A percentile compares a stretch with the other conserved stretches of the same genome.
These are phyloP conservation scores for Colletotrichum caudatum DNA, from an alignment of 2,329 filamentous ascomycete species.

Conservation along the genomic window DNA sequence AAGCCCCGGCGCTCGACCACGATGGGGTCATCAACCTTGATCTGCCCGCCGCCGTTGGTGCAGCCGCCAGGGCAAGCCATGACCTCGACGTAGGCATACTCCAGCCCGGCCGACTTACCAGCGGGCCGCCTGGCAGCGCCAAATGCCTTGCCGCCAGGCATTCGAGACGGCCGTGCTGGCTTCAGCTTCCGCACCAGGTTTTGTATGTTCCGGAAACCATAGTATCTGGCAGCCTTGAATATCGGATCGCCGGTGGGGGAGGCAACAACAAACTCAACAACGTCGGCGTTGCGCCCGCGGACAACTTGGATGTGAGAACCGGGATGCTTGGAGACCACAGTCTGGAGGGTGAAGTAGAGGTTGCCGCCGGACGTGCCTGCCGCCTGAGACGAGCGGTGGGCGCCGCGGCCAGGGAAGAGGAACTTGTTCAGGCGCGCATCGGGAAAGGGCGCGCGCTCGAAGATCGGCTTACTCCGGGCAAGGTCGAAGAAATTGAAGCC, in stretches of 20 bases:
- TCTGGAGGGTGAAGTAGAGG: constrained; percentile 84
- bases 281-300: constrained; percentile 89
- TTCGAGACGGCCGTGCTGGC: constrained; percentile 79
- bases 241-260: constrained; percentile 68
- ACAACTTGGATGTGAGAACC: constrained; percentile 78
- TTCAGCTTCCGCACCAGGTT: constrained; percentile 95
- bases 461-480: constrained; percentile 67
- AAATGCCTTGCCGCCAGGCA: constrained; percentile 79
- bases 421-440: constrained; percentile 78
- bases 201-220: constrained; percentile 98
- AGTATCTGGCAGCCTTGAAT: constrained; percentile 89
- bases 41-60: constrained; percentile 96
- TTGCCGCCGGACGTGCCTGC: constrained; percentile 91
- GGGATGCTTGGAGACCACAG: constrained; percentile 76
- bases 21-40: constrained; percentile 86
- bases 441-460: constrained; percentile 72
- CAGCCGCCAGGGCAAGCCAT: constrained; percentile 99
- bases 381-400: constrained; percentile 60
- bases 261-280: constrained; percentile 83
- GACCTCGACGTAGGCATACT: constrained; percentile 95
- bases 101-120: constrained; percentile 64
- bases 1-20: constrained; percentile 63
- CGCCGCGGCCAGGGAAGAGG: constrained; percentile 71
- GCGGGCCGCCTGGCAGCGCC: constrained; percentile 66
- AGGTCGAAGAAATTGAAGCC: constrained; percentile 81